Conservation (phyloP, 2,329 filamentous ascomycete species). For the Cadophora luteo-olivacea region DNA sequence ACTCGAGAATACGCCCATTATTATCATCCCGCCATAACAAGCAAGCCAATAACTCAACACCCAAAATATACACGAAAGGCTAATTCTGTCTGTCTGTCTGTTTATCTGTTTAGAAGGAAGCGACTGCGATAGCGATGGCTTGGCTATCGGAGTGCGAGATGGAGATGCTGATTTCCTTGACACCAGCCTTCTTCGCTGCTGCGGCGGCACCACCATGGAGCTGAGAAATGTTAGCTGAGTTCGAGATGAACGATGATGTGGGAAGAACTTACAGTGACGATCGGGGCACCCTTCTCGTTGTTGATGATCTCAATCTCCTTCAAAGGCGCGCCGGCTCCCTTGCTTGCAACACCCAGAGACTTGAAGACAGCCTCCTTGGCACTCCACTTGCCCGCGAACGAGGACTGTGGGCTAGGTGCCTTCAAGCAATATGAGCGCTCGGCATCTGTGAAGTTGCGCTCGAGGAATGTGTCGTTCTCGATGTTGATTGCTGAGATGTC, state of each 20-base stretch:
- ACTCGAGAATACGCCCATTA: constrained; percentile 14
- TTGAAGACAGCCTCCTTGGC: constrained; percentile 99
- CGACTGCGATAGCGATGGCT: constrained; percentile 91
- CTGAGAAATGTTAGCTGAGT: constrained; percentile 52
- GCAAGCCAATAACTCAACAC: constrained; percentile 8
- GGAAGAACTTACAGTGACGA: constrained; percentile 74
- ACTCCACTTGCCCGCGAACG: constrained; percentile 94
- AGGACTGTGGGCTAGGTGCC: constrained; percentile 81
- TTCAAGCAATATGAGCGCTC: constrained; percentile 89
- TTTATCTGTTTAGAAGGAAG: constrained; percentile 67
- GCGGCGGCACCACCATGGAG: constrained; percentile 84
- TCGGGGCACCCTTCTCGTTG: constrained; percentile 81
- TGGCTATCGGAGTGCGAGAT: constrained; percentile 96
- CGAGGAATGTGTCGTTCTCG: constrained; percentile 90
- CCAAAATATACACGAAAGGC: constrained; percentile 27
- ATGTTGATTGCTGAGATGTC: constrained; percentile 87
- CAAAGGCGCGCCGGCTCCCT: constrained; percentile 86
- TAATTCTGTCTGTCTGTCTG: constrained; percentile 7
- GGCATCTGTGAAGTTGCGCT: constrained; percentile 88
- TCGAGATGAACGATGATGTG: constrained; percentile 23
- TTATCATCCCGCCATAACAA: not conserved
- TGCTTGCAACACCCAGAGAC: constrained; percentile 84
- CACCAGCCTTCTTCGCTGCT: constrained; percentile 83
- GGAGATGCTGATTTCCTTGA: constrained; percentile 89
- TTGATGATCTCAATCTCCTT: constrained; percentile 94